phyloP scores from a whole-genome alignment of 805 yeast genomes.

The Candida chilensis region DNA sequence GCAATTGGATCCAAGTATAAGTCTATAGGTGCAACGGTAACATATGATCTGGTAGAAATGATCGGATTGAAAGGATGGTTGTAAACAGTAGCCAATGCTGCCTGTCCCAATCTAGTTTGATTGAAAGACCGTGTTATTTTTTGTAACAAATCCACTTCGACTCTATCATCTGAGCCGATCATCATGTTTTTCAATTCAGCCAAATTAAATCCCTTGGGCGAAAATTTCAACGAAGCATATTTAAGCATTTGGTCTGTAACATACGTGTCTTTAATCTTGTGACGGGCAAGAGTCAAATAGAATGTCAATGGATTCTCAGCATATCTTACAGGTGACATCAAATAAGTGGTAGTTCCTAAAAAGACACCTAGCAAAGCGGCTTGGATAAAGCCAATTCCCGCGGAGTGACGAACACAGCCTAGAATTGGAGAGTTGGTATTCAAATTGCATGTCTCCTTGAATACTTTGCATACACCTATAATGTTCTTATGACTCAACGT shows the following conservation, averaged over 20 bases:
- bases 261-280: constrained; percentile 78
- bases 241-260: constrained; percentile 78
- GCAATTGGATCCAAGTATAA: constrained; percentile 83
- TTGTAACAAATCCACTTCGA: constrained; percentile 50
- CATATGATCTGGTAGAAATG: constrained; percentile 76
- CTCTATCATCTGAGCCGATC: constrained; percentile 73
- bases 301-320: constrained; percentile 67
- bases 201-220: constrained; percentile 55
- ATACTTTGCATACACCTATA: constrained; percentile 73
- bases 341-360: constrained; percentile 77
- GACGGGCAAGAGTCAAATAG: constrained; percentile 60
- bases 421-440: constrained; percentile 62
- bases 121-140: constrained; percentile 55
- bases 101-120: constrained; percentile 52
- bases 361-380: constrained; percentile 79
- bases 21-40: constrained; percentile 83
- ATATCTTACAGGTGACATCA: constrained; percentile 71
- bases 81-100: constrained; percentile 70
- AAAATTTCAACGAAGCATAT: constrained; percentile 53
- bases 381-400: constrained; percentile 84
- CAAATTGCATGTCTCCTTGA: constrained; percentile 88
- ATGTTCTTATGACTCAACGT: constrained; percentile 52
- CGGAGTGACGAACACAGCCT: constrained; percentile 79
- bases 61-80: constrained; percentile 76
- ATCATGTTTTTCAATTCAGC: constrained; percentile 69